phyloP scores from a whole-genome alignment of 352 stramenopile species.

The Paralagenidium karlingii region DNA sequence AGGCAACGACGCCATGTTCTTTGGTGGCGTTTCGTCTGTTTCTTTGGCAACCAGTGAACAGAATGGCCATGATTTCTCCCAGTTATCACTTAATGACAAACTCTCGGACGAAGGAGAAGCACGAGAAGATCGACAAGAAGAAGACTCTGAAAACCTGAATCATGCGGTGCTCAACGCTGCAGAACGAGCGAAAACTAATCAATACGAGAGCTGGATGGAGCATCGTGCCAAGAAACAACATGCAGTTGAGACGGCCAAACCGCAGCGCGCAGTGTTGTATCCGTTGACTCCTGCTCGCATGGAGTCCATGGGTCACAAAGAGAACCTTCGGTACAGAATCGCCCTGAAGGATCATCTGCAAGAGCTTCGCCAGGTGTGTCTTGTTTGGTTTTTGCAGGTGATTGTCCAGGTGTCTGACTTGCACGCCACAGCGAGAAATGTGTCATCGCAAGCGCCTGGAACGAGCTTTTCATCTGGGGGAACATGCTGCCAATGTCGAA shows the following conservation, averaged over 20 bases:
- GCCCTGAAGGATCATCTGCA: constrained; percentile 54
- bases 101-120: background rate
- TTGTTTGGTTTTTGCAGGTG: too few species aligned
- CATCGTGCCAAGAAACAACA: background rate
- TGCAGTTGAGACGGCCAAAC: background rate
- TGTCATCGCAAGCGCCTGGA: constrained; percentile 48
- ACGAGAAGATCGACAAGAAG: constrained; percentile 15
- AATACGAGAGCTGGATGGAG: too few species aligned
- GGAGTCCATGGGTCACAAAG: constrained; percentile 22
- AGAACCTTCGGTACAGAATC: constrained; percentile 59
- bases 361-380: constrained; percentile 26
- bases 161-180: too few species aligned
- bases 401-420: too few species aligned
- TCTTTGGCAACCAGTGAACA: constrained; percentile 22
- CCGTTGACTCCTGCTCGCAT: constrained; percentile 20
- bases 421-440: constrained; percentile 27
- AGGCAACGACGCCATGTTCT: constrained; percentile 13
- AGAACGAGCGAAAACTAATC: constrained; percentile 14
- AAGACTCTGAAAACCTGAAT: too few species aligned
- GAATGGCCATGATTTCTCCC: background rate
- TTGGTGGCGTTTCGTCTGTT: constrained; percentile 60
- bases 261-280: constrained; percentile 16
- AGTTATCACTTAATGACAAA: background rate
- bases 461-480: constrained; percentile 37
- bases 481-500: constrained; percentile 54